These are phyloP conservation scores for Hortaea sp. DNA, from an alignment of 2,329 filamentous ascomycete species.

Conservation along the genomic window DNA sequence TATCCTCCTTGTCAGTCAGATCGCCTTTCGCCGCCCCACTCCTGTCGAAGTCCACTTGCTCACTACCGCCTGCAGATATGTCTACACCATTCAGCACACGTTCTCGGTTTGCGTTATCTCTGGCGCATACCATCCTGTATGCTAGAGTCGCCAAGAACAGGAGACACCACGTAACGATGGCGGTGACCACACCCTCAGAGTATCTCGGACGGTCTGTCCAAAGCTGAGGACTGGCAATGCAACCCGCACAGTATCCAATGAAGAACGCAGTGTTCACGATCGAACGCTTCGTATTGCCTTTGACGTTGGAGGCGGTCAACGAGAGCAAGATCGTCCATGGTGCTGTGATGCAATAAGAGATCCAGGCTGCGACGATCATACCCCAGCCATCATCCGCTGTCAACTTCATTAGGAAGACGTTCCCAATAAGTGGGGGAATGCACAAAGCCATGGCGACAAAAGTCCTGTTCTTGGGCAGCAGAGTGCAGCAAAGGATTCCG, in stretches of 20 bases:
- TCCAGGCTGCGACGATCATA: conserved; percentile 40
- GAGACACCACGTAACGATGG: neutral
- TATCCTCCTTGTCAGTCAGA: no score
- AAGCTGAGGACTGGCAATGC: neutral
- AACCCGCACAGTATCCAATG: neutral
- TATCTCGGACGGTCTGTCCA: neutral
- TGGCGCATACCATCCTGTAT: neutral
- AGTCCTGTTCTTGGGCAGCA: conserved; percentile 32
- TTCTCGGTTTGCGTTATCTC: neutral
- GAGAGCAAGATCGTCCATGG: conserved; percentile 33
- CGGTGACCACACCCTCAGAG: neutral
- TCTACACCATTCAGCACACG: neutral
- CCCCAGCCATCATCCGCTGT: conserved; percentile 35
- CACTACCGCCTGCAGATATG: no score
- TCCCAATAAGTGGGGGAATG: conserved; percentile 36
- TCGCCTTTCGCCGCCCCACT: no score
- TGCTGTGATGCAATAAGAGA: conserved; percentile 37
- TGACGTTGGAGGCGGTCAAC: conserved; percentile 40
- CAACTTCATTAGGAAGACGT: conserved; percentile 35
- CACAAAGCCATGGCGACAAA: conserved; percentile 32
- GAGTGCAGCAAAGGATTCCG: conserved; percentile 28
- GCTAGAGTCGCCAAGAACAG: neutral
- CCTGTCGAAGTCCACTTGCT: no score
- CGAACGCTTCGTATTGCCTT: conserved; percentile 43
- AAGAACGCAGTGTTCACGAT: conserved; percentile 15